Evolutionary conservation across 495 filamentous ascomycete genomes (phyloP).

Genomic region (Hypoxylon crocopeplum): DNA sequence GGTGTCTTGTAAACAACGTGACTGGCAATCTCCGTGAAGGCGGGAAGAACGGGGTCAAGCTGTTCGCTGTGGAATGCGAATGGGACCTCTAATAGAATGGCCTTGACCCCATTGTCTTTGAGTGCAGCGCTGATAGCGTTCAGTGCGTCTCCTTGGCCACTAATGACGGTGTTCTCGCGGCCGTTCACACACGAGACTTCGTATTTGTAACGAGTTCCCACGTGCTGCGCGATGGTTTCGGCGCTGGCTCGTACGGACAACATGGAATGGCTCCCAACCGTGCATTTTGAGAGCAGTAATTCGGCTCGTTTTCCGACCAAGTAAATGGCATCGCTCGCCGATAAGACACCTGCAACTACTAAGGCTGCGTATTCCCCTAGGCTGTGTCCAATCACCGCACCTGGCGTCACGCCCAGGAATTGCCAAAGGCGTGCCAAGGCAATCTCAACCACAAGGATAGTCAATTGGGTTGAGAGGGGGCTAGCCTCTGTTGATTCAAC

Average conservation of each 20-base stretch:
- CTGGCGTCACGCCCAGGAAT: slow-evolving; percentile 67
- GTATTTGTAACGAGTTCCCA: background rate
- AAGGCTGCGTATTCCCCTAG: slow-evolving; percentile 77
- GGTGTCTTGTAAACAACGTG: slow-evolving; percentile 57
- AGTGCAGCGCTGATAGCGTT: slow-evolving; percentile 55
- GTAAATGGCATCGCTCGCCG: slow-evolving; percentile 68
- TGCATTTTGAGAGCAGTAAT: slow-evolving; percentile 62
- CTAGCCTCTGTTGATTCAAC: slow-evolving; percentile 45
- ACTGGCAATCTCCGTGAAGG: slow-evolving; percentile 57
- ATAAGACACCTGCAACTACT: slow-evolving; percentile 70
- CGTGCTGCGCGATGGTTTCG: background rate
- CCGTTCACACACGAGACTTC: slow-evolving; percentile 60
- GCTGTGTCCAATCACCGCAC: slow-evolving; percentile 76
- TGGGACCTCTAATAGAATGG: slow-evolving; percentile 63
- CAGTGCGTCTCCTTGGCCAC: slow-evolving; percentile 43
- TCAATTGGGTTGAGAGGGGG: slow-evolving; percentile 57
- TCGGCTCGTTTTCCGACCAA: slow-evolving; percentile 71
- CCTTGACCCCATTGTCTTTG: slow-evolving; percentile 55
- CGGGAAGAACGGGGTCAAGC: slow-evolving; percentile 66
- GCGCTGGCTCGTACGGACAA: slow-evolving; percentile 46
- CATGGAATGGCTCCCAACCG: slow-evolving; percentile 65
- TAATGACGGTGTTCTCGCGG: slow-evolving; percentile 54
- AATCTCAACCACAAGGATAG: slow-evolving; percentile 71
- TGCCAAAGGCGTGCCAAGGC: slow-evolving; percentile 73
- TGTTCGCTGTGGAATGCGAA: slow-evolving; percentile 76